A percentile compares a stretch with the other conserved stretches of the same genome.
Evolutionary conservation across 2,329 filamentous ascomycete genomes (phyloP).

Genomic region (Chrysoporthe puriensis): DNA sequence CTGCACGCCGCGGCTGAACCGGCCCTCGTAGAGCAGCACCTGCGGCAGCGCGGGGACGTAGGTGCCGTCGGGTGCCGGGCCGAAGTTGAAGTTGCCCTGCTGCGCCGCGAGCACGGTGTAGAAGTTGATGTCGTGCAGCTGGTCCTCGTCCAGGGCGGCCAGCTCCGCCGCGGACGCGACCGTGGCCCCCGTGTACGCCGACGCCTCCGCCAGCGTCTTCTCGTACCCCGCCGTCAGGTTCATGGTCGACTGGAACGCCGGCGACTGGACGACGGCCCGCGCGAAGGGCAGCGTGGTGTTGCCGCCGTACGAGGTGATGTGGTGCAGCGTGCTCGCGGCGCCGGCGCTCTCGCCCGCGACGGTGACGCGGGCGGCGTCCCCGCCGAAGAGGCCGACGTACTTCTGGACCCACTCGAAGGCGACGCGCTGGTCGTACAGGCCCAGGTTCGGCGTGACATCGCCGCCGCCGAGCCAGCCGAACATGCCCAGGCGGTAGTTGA

Average conservation of each 20-base stretch:
- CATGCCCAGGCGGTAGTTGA: conserved; percentile 54
- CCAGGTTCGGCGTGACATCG: conserved; percentile 45
- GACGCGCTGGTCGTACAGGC: conserved; percentile 42
- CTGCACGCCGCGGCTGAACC: conserved; percentile 47
- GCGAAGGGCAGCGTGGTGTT: conserved; percentile 47
- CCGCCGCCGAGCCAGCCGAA: conserved; percentile 51
- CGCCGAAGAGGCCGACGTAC: conserved; percentile 46
- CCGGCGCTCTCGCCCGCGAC: conserved; percentile 51
- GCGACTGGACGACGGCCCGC: conserved; percentile 40
- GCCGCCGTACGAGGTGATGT: conserved; percentile 50
- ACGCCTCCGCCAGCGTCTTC: conserved; percentile 25
- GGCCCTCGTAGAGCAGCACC: conserved; percentile 35
- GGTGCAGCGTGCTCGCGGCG: conserved; percentile 54
- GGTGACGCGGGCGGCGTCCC: conserved; percentile 46
- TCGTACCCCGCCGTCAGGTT: conserved; percentile 38
- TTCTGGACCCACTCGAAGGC: conserved; percentile 49
- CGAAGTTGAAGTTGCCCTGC: conserved; percentile 37
- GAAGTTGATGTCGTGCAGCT: conserved; percentile 34
- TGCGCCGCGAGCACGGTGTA: conserved; percentile 30
- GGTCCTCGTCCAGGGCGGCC: conserved; percentile 28
- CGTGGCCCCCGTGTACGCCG: conserved; percentile 33
- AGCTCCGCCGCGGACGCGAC: conserved; percentile 38
- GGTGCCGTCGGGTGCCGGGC: conserved; percentile 37
- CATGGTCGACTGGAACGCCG: conserved; percentile 42
- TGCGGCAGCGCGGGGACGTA: conserved; percentile 37